Evolutionary conservation across 1,139 yeast species (phyloP), one percentile per base, ranked within the genome.

Genomic region (Pichia sp.): DNA sequence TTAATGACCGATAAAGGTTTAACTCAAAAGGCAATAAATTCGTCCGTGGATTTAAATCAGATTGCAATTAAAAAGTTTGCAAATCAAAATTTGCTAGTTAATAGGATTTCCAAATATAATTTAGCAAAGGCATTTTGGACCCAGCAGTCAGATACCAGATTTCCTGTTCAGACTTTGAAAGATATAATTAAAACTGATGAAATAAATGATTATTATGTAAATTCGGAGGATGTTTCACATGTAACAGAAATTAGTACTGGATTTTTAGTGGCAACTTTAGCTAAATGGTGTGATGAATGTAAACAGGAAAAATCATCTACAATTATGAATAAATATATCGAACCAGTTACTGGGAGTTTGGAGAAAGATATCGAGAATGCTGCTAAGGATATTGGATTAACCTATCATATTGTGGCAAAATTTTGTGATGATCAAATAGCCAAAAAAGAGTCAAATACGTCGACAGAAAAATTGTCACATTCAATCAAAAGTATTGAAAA

Each of bases 371-470:
- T 63, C 9, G 49, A 59, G 30, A 30, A 34, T 34, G 32, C 18
- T 26, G 34, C 37, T 5, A 42, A 31, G 5, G 52, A 48, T 44
- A 27, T 43, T 7, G 54, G 50, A 4, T 44, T 49, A 18, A 73
- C 81, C 2, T 84, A 66, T 58, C 82, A 77, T 53, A 69, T 73
- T 3, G 75, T 86, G 57, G 97, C 90, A 0, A 71, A 73, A 34
- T 90, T 90, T 60, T 87, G 97, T 61, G 87, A 86, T 57, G 67
- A 69, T 7, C 94, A 86, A 58, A 69, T 77, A 42, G 74, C 75
- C 53, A 73, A 78, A 2, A 62, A 71, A 3, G 66, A 67, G 2
- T 60, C 75, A 18, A 68, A 65, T 37, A 76, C 73, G 10, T 77
- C 77, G 31, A 68, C 83, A 8, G 61, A 59, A 4, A 75, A 70